Conservation (phyloP, 2,329 filamentous ascomycete species). For the Polytolypa hystricis region DNA sequence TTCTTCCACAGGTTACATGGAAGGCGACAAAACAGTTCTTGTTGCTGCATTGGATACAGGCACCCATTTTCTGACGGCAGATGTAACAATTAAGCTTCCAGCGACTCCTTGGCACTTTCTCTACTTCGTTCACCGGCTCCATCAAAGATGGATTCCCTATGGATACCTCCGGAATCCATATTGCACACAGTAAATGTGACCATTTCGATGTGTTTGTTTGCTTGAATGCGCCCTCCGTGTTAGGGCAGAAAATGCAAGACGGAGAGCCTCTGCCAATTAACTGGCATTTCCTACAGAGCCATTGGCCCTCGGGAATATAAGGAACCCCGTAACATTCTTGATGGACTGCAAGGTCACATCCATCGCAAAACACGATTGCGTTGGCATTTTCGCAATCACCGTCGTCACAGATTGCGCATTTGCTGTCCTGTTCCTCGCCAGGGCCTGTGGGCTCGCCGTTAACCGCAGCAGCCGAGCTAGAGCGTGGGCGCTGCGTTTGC, state of each 20-base stretch:
- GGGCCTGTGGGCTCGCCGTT: constrained; percentile 75
- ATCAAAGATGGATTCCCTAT: constrained; percentile 94
- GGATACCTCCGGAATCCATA: constrained; percentile 97
- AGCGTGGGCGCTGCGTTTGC: constrained; percentile 83
- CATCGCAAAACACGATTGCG: constrained; percentile 97
- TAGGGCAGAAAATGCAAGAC: constrained; percentile 96
- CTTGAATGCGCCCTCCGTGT: constrained; percentile 95
- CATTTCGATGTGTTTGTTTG: constrained; percentile 94
- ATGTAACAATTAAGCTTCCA: constrained; percentile 96
- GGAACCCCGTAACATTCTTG: constrained; percentile 98
- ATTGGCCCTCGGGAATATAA: constrained; percentile 97
- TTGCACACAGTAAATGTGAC: constrained; percentile 90
- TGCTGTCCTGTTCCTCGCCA: constrained; percentile 91
- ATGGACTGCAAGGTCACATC: constrained; percentile 92
- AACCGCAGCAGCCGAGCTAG: constrained; percentile 86
- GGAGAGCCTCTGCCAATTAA: constrained; percentile 85
- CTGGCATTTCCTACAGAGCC: constrained; percentile 95
- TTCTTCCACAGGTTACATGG: constrained; percentile 88
- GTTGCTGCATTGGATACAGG: constrained; percentile 96
- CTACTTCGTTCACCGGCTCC: constrained; percentile 95
- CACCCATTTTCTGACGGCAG: constrained; percentile 93
- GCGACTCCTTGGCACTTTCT: constrained; percentile 87
- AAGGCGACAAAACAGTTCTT: constrained; percentile 96
- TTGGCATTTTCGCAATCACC: constrained; percentile 99
- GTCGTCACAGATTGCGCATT: constrained; percentile 95